Evolutionary conservation across 2,329 filamentous ascomycete genomes (phyloP).

Genomic region (Colletotrichum plurivorum): DNA sequence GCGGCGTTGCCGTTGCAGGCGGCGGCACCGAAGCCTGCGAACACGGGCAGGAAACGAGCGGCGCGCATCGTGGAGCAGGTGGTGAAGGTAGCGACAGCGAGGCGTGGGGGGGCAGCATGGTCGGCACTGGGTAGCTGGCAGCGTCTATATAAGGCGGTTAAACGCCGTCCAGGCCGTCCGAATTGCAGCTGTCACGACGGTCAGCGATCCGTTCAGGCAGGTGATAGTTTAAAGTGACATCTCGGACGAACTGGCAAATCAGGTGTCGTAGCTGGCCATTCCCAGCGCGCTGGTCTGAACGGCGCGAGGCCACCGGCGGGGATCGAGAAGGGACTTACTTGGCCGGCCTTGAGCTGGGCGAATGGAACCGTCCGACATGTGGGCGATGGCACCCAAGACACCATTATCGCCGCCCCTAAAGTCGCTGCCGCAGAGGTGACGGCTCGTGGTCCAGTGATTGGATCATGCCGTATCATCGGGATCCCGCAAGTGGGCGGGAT

Average conservation of each 20-base stretch:
- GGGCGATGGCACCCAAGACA: constrained; percentile 35
- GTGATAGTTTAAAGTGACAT: constrained; percentile 26
- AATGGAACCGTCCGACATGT: constrained; percentile 28
- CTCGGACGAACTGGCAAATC: constrained; percentile 32
- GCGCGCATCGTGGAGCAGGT: constrained; percentile 17
- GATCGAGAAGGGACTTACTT: neutral
- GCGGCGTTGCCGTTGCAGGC: constrained; percentile 71
- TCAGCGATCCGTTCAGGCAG: neutral
- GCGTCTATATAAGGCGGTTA: constrained; percentile 12
- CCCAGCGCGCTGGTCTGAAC: neutral
- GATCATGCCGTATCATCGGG: neutral
- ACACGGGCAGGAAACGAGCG: constrained; percentile 38
- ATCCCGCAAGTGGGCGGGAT: neutral
- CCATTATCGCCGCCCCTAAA: neutral
- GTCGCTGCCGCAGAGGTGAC: neutral
- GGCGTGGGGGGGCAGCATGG: neutral
- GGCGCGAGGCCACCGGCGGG: neutral
- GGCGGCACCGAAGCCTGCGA: constrained; percentile 41
- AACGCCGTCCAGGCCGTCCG: neutral
- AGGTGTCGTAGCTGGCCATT: neutral
- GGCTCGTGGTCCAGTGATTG: constrained; percentile 24
- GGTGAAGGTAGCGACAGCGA: neutral
- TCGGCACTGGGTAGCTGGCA: neutral
- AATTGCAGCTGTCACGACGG: neutral
- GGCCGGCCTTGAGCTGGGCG: constrained; percentile 11